A percentile compares a stretch with the other conserved stretches of the same genome.
These are phyloP conservation scores for Hirsutella thompsonii DNA, from an alignment of 2,329 filamentous ascomycete species.

Conservation along the genomic window DNA sequence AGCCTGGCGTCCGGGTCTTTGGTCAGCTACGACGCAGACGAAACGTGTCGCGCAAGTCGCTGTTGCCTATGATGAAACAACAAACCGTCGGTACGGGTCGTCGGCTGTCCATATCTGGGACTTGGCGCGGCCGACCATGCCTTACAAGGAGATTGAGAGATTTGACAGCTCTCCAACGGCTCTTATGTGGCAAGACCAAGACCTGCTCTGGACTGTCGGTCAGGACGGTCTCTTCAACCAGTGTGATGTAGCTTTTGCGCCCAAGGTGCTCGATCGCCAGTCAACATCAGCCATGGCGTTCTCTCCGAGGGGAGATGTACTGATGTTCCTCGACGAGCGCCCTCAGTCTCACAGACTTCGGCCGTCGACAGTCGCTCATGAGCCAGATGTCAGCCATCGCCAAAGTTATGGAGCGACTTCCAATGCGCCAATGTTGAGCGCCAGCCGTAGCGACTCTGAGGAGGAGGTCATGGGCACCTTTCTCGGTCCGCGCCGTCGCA, in stretches of 20 bases:
- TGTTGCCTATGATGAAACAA: conserved; percentile 46
- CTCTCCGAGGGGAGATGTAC: conserved; percentile 43
- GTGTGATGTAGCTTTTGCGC: conserved; percentile 51
- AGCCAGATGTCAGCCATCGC: conserved; percentile 21
- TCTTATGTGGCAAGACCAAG: conserved; percentile 50
- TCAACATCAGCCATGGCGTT: conserved; percentile 49
- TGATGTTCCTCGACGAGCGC: conserved; percentile 51
- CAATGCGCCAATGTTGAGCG: conserved; percentile 35
- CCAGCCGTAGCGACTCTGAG: conserved; percentile 51
- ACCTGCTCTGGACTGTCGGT: conserved; percentile 54
- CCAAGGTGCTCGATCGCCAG: conserved; percentile 48
- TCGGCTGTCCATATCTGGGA: conserved; percentile 55
- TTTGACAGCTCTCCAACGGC: conserved; percentile 45
- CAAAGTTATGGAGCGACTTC: conserved; percentile 35
- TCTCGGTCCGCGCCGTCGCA: conserved; percentile 31
- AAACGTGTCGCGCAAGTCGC: conserved; percentile 48
- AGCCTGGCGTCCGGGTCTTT: conserved; percentile 51
- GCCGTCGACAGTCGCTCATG: conserved; percentile 18
- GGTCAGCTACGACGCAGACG: conserved; percentile 50
- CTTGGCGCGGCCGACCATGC: conserved; percentile 52
- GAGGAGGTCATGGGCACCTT: conserved; percentile 51
- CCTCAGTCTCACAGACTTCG: conserved; percentile 29
- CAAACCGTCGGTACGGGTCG: conserved; percentile 39
- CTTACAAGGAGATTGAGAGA: conserved; percentile 51
- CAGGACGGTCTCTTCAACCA: conserved; percentile 50